phyloP scores from a whole-genome alignment of 116 monocot species.

The Papilionanthe hybrid region DNA sequence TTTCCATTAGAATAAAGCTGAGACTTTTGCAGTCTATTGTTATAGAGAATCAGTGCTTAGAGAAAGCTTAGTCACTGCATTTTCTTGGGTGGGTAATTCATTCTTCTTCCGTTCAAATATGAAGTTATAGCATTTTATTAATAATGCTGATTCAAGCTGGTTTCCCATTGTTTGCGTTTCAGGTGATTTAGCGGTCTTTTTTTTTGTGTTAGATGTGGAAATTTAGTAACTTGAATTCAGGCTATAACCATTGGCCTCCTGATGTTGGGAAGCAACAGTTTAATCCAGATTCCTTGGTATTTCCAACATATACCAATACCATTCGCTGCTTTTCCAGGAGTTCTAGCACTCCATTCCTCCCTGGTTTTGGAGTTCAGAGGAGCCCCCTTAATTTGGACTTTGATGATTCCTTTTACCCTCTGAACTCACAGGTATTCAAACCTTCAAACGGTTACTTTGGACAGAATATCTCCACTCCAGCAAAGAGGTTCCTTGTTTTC shows the following conservation, averaged over 20 bases:
- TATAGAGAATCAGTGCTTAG: not conserved
- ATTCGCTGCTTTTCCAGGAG: not conserved
- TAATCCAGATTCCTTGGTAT: not conserved
- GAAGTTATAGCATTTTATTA: not conserved
- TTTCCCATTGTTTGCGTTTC: not conserved
- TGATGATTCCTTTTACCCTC: not conserved
- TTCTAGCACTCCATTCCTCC: not conserved
- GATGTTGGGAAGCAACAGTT: not conserved
- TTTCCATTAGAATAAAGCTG: not conserved
- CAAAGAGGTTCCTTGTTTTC: conserved; percentile 33
- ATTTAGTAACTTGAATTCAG: conserved; percentile 5
- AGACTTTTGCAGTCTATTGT: not conserved
- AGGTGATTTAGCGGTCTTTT: not conserved
- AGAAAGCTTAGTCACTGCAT: not conserved
- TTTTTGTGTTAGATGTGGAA: conserved; percentile 8
- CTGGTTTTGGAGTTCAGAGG: not conserved
- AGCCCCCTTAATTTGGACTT: not conserved
- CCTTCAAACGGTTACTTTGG: not conserved
- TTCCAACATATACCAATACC: not conserved
- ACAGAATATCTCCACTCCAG: not conserved
- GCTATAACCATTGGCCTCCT: conserved; percentile 1
- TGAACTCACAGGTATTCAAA: conserved; percentile 2
- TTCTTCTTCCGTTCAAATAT: not conserved
- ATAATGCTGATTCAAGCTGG: not conserved
- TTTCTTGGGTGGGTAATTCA: conserved; percentile 3